Percentiles rank a stretch among this genome's conserved stretches.
Evolutionary conservation across 768 basidiomycete genomes (phyloP).

Genomic region (Pleurotus ostreatus): DNA sequence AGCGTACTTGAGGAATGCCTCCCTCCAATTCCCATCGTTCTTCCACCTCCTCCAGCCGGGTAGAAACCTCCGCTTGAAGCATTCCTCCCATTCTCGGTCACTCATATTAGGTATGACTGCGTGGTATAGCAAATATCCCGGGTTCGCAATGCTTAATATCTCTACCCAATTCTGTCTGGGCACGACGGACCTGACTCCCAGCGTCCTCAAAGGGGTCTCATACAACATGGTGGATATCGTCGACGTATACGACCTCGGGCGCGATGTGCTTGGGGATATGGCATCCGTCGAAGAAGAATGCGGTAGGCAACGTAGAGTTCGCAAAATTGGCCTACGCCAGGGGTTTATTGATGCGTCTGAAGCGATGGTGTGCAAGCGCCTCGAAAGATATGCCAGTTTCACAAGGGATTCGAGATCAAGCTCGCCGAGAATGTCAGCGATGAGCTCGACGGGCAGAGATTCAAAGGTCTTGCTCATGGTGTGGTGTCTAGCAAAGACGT

Average conservation of each 20-base stretch:
- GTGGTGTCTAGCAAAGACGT: background rate
- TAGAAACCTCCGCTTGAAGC: constrained; percentile 65
- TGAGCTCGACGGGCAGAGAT: constrained; percentile 71
- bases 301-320: constrained; percentile 36
- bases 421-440: constrained; percentile 67
- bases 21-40: constrained; percentile 60
- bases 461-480: constrained; percentile 29
- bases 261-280: background rate
- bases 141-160: constrained; percentile 57
- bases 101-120: constrained; percentile 66
- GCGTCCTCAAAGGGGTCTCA: constrained; percentile 47
- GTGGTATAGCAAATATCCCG: constrained; percentile 63
- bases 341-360: constrained; percentile 68
- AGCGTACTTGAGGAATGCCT: constrained; percentile 61
- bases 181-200: constrained; percentile 60
- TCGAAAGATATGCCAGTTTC: constrained; percentile 55
- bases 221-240: constrained; percentile 26
- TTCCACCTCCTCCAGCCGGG: constrained; percentile 76
- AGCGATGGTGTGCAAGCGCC: constrained; percentile 49
- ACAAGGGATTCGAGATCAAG: constrained; percentile 63
- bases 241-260: background rate
- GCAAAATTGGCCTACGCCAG: constrained; percentile 70
- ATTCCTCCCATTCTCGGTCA: constrained; percentile 70
- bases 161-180: constrained; percentile 81
- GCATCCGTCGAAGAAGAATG: background rate